These are phyloP conservation scores for Taphrina betulina DNA, from an alignment of 1,139 yeast genomes.

Conservation along the genomic window DNA sequence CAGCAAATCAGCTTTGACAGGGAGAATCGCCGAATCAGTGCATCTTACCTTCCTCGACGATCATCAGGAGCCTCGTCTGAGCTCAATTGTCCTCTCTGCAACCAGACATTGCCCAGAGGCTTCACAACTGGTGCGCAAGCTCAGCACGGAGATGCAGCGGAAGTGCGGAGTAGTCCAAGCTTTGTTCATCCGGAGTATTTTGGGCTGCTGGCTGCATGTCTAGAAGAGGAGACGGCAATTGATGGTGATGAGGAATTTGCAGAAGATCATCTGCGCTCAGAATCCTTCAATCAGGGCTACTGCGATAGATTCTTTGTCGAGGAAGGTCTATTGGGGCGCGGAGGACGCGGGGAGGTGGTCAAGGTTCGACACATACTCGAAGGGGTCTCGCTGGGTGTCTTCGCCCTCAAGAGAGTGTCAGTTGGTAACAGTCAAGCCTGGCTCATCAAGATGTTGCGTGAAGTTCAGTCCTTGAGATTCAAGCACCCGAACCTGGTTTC, in stretches of 20 bases:
- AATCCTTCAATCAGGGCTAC: slow-evolving; percentile 59
- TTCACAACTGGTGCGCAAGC: neutral
- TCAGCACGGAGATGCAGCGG: neutral
- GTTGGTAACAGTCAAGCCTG: slow-evolving; percentile 72
- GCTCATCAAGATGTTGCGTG: slow-evolving; percentile 68
- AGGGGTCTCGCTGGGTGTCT: slow-evolving; percentile 68
- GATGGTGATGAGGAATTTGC: slow-evolving; percentile 9
- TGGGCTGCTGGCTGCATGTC: slow-evolving; percentile 19
- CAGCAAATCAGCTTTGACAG: neutral
- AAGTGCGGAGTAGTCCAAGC: neutral
- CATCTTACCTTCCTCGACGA: neutral
- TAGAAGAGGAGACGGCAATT: slow-evolving; percentile 16
- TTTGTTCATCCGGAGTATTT: slow-evolving; percentile 31
- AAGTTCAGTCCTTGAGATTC: slow-evolving; percentile 64
- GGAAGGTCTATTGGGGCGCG: slow-evolving; percentile 61
- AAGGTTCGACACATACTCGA: slow-evolving; percentile 78
- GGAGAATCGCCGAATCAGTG: neutral
- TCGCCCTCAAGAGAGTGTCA: slow-evolving; percentile 80
- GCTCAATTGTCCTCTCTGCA: slow-evolving; percentile 23
- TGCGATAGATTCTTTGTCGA: slow-evolving; percentile 63
- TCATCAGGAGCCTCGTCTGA: neutral
- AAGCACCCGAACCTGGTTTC: slow-evolving; percentile 66
- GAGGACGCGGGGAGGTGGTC: slow-evolving; percentile 80
- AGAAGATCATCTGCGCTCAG: slow-evolving; percentile 11
- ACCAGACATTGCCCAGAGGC: slow-evolving; percentile 6